A percentile compares a stretch with the other conserved stretches of the same genome.
Conservation (phyloP, 805 yeast genomes). For the Wickerhamiella brachini region DNA sequence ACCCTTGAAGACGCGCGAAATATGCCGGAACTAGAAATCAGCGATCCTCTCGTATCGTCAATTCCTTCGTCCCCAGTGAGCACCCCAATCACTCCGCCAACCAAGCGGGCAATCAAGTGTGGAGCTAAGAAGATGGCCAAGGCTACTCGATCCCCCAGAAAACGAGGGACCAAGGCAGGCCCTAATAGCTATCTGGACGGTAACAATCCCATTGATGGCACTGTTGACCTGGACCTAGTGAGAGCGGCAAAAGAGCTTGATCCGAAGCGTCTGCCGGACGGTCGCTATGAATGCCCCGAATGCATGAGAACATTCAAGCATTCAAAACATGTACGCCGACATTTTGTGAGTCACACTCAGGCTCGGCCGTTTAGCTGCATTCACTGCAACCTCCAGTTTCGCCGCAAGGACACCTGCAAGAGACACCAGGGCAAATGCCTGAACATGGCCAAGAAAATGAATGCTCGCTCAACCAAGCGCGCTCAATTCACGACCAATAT, state of each 20-base stretch:
- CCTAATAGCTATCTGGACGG: background rate
- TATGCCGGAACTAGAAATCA: background rate
- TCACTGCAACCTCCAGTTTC: slow-evolving; percentile 9
- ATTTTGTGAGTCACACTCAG: slow-evolving; percentile 11
- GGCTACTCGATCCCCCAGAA: background rate
- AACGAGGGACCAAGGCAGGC: background rate
- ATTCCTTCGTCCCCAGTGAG: background rate
- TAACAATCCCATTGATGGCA: background rate
- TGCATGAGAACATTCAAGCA: slow-evolving; percentile 13
- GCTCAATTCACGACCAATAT: background rate
- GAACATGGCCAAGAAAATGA: background rate
- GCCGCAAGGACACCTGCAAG: slow-evolving; percentile 10
- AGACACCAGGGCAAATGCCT: slow-evolving; percentile 4
- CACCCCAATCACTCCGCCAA: background rate
- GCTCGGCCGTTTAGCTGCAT: slow-evolving; percentile 9
- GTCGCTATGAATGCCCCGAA: slow-evolving; percentile 12
- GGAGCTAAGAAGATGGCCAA: background rate
- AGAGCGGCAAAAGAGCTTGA: background rate
- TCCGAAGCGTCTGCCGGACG: slow-evolving; percentile 2
- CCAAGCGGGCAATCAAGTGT: background rate
- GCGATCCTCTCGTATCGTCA: background rate
- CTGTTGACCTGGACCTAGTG: background rate
- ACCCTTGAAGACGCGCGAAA: too few species aligned
- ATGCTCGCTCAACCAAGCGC: background rate
- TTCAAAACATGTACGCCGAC: slow-evolving; percentile 14